Base-by-base conservation (phyloP, 2,329 filamentous ascomycete genomes). In the Microdochium bolleyi region DNA sequence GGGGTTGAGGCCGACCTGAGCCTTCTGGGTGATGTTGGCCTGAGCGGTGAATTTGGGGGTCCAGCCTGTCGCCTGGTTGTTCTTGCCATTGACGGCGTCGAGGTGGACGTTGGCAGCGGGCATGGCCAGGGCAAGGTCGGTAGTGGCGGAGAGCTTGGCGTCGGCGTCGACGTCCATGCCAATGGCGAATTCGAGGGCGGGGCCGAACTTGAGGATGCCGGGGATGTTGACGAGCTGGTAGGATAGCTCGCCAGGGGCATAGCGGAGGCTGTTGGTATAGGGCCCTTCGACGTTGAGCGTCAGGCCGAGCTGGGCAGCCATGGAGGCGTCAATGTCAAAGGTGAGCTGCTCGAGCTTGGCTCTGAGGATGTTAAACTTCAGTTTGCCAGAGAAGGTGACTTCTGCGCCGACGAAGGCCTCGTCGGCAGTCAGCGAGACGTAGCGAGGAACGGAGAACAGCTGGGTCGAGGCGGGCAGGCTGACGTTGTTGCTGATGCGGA, bases 311-410 rank as follows among this genome's bases (percentile, higher is more conserved):
- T 67, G 62, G 2, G 70, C 66, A 16, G 62, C 63, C 51, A 74
- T 63, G 22, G 60, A 57, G 22, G 71, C 64, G 51, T 73, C 70
- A 55, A 75, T 64, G 55, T 75, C 71, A 48, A 76, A 70, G 59
- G 68, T 70, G 4, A 75, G 63, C 24, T 62, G 58, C 46, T 70
- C 58, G 4, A 72, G 58, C 41, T 63, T 59, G 41, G 62, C 61
- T n/a, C 55, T 55, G 49, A 63, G 59, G 55, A 73, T 67, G 55
- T 67, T 68, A 60, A 72, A 74, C 49, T 64, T 62, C n/a, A 75
- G 62, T 53, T 69, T 67, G 32, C 72, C 73, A 1, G 71, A 73
- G 48, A 75, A 68, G 14, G 68, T 69, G 38, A 72, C 61, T 19
- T 62, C 62, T 24, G 67, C 63, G 19, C 62, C 62, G 51, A 76